Base-by-base conservation (phyloP, 192 early-diverging fungal species). In the Coemansia nantahalensis region DNA sequence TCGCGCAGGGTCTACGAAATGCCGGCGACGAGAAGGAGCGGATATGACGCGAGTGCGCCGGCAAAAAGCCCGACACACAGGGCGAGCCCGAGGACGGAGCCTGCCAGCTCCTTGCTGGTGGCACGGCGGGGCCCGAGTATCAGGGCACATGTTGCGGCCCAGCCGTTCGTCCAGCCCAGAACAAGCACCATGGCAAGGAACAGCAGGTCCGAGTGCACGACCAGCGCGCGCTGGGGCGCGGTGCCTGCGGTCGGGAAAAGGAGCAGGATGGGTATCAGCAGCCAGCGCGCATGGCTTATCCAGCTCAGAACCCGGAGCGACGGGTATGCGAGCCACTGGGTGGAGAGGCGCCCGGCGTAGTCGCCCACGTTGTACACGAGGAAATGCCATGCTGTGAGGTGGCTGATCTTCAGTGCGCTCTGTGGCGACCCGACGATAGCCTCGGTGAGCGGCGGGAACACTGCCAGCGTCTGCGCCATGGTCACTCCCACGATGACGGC, bases 371-470 rank as follows among this genome's bases (percentile, higher is more conserved):
- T 90, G 53, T 82, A 90, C 8, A 82, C 37, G 39, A 91, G 61
- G 43, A 91, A 91, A 45, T 88, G 87, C 37, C 88, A 68, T 2
- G 86, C 79, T 22, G 87, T 80, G 19, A 76, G 56, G 14, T 67
- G 42, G 19, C 21, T 32, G 40, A 67, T 43, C 26, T 41, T 56
- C 6, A 60, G 57, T 8, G 38, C 26, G 31, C 60, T 60, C 11
- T 31, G 26, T 2, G 71, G 64, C 22, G 72, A 63, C 37, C 72
- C 68, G 35, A 76, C 56, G 15, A 90, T 72, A 13, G 85, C 79
- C 15, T 83, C 73, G 9, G 88, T 91, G 28, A 91, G 68, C 13
- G 88, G 84, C 4, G 90, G 90, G 56, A 86, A 91, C 14, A 90
- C 65, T 7, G 81, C 77, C 12, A 91, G 48, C 1, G 90, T 91